phyloP scores from a whole-genome alignment of 495 filamentous ascomycete species.

The Xylaria acuta region DNA sequence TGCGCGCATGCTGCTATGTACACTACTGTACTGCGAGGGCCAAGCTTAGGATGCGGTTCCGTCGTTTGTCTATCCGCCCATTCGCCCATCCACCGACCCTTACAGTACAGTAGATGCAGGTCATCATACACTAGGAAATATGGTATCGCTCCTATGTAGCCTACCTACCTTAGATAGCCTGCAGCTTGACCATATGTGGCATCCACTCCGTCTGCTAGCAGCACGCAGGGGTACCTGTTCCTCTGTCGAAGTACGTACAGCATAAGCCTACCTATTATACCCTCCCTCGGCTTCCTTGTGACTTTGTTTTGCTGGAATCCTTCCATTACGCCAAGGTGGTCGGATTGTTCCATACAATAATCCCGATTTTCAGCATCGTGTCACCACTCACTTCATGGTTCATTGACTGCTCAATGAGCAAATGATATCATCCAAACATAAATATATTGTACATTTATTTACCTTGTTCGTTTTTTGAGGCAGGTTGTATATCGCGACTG shows the following conservation, averaged over 20 bases:
- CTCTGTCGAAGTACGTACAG: neutral
- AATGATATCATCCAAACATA: neutral
- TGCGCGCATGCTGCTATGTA: slow-evolving; percentile 1
- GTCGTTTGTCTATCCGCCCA: slow-evolving; percentile 4
- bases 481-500: neutral
- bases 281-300: slow-evolving; percentile 2
- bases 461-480: neutral
- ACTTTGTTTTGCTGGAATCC: neutral
- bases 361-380: neutral
- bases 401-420: neutral
- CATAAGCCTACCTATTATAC: neutral
- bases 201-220: slow-evolving; percentile 4
- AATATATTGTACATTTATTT: neutral
- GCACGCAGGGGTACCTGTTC: slow-evolving; percentile 6
- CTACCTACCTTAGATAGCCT: neutral
- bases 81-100: too few species aligned
- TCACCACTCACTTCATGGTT: neutral
- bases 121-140: neutral
- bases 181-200: slow-evolving; percentile 10
- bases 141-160: neutral
- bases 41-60: slow-evolving; percentile 12
- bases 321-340: neutral
- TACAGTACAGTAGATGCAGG: neutral
- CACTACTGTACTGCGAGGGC: neutral
- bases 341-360: neutral